Percentiles rank a stretch among this genome's conserved stretches.
phyloP scores from a whole-genome alignment of 495 filamentous ascomycete genomes.

The Lophiostoma macrostomum region DNA sequence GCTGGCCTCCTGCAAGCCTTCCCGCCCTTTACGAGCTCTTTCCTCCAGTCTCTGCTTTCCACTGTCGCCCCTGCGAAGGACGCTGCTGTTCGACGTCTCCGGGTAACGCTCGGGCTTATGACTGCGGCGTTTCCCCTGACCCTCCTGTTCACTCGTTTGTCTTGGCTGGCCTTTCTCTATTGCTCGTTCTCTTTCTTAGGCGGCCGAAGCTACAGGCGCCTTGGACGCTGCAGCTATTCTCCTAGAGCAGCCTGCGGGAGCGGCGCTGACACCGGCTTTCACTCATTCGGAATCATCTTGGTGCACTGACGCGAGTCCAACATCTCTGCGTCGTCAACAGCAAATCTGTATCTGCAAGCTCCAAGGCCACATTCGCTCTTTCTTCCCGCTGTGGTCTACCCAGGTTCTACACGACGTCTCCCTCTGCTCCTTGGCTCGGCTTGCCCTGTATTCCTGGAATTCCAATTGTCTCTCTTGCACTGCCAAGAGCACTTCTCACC shows the following conservation, averaged over 20 bases:
- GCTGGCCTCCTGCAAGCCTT: neutral
- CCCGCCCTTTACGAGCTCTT: neutral
- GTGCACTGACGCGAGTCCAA: slow-evolving; percentile 6
- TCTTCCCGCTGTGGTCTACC: too few species aligned
- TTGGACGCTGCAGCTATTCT: too few species aligned
- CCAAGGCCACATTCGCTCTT: too few species aligned
- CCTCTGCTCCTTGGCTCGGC: neutral
- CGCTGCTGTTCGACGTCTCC: neutral
- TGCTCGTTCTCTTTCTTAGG: too few species aligned
- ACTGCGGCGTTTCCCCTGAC: slow-evolving; percentile 13
- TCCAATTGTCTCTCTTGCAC: slow-evolving; percentile 6
- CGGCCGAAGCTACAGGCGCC: too few species aligned
- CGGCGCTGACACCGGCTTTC: slow-evolving; percentile 9
- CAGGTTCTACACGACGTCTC: too few species aligned
- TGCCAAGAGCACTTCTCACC: slow-evolving; percentile 16
- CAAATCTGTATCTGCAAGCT: neutral
- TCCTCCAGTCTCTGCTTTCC: neutral
- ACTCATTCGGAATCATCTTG: neutral
- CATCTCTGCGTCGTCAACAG: neutral
- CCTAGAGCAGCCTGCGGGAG: slow-evolving; percentile 5
- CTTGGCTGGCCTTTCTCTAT: neutral
- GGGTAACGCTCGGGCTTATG: too few species aligned
- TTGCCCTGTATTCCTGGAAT: neutral
- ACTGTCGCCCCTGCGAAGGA: too few species aligned
- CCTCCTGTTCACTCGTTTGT: slow-evolving; percentile 7